phyloP scores from a whole-genome alignment of 768 basidiomycete species.

The Lactarius tabidus region DNA sequence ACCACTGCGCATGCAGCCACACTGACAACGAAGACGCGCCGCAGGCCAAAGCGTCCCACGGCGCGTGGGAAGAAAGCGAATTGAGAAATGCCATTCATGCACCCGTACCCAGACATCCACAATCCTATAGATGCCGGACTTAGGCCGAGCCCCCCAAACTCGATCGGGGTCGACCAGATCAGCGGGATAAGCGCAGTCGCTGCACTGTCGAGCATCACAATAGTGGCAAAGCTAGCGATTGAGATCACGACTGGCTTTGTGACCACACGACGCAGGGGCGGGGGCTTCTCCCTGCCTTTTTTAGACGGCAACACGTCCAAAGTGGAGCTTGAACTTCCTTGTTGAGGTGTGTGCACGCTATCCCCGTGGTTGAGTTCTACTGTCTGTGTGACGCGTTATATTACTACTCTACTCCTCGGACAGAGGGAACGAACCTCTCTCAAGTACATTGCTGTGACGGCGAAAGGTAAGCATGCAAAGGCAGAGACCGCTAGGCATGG shows the following conservation, averaged over 20 bases:
- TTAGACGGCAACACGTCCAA: too few species aligned
- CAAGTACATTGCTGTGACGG: constrained; percentile 11
- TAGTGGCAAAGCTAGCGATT: constrained; percentile 37
- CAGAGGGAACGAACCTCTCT: constrained; percentile 5
- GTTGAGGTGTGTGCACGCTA: too few species aligned
- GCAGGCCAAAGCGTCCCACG: constrained; percentile 35
- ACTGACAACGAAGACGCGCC: constrained; percentile 30
- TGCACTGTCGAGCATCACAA: constrained; percentile 33
- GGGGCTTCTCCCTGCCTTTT: too few species aligned
- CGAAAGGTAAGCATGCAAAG: constrained; percentile 32
- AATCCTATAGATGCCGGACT: constrained; percentile 31
- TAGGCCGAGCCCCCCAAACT: constrained; percentile 17
- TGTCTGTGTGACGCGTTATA: neutral
- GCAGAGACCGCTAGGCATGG: constrained; percentile 32
- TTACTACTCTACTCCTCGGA: neutral
- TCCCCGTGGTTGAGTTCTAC: neutral
- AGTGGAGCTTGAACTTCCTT: too few species aligned
- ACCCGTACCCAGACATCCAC: constrained; percentile 35
- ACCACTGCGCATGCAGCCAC: constrained; percentile 27
- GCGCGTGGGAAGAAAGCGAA: constrained; percentile 33
- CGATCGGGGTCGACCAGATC: constrained; percentile 40
- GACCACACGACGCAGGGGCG: constrained; percentile 34
- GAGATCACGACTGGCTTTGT: constrained; percentile 39
- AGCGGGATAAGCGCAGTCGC: constrained; percentile 40
- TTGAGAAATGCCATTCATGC: constrained; percentile 29